Evolutionary conservation across 306 rosid genomes (phyloP).

Genomic region (Herpetospermum pedunculosum): DNA sequence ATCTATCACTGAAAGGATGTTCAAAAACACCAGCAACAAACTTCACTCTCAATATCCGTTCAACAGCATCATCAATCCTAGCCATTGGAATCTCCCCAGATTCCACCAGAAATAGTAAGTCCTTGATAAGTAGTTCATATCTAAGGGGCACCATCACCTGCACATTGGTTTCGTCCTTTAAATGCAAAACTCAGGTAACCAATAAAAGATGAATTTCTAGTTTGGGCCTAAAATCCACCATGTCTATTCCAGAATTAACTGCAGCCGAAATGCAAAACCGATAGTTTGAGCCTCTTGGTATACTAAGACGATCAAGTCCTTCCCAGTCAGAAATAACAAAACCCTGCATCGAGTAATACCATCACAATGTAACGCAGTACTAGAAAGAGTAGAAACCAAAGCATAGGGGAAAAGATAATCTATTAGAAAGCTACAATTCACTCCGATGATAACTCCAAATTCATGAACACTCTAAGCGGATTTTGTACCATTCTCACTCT

Average conservation of each 20-base stretch:
- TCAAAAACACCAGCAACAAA: conserved; percentile 70
- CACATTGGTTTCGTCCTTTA: conserved; percentile 6
- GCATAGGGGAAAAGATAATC: not conserved
- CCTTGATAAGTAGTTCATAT: conserved; percentile 35
- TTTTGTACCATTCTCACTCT: not conserved
- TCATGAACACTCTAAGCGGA: not conserved
- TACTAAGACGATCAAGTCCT: conserved; percentile 54
- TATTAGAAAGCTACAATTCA: not conserved
- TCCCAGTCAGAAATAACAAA: conserved; percentile 81
- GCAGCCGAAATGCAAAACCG: conserved; percentile 48
- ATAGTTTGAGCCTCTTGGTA: conserved; percentile 49
- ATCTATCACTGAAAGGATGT: conserved; percentile 50
- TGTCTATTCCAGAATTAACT: conserved; percentile 77
- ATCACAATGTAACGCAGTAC: too few relatives aligned
- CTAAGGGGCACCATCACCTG: conserved; percentile 73
- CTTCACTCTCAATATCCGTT: conserved; percentile 77
- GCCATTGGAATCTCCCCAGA: conserved; percentile 48
- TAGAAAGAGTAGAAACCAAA: not conserved
- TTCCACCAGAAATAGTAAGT: conserved; percentile 44
- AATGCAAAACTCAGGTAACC: not conserved
- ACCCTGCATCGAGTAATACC: conserved; percentile 41
- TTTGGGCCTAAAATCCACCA: conserved; percentile 33
- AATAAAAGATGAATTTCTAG: conserved; percentile 4
- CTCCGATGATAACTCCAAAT: not conserved
- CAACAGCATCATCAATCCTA: conserved; percentile 78